Evolutionary conservation across 257 asterid species (phyloP), one percentile per base, ranked within the genome.

Genomic region (Solanum lycopersicoides): DNA sequence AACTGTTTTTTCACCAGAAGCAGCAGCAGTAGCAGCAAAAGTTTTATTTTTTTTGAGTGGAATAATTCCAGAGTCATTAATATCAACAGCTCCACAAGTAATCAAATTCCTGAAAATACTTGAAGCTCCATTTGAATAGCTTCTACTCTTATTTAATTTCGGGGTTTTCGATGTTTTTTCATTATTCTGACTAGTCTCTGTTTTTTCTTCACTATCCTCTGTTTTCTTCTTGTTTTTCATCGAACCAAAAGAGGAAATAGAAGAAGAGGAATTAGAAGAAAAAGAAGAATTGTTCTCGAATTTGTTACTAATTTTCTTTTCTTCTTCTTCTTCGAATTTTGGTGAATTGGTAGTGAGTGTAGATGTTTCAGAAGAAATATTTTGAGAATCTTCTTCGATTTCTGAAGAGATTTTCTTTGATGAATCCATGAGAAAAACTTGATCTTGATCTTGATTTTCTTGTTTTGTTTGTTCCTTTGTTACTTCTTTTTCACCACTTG

Each of bases 341-440:
- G 84, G 88, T 0, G 94, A 92, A 25, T 92, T 95, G 12, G 91
- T 94, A 0, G 97, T 94, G 66, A 93, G 6, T 4, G 98, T 93
- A 69, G 98, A 96, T 77, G 96, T 79, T 12, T 83, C 34, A 37
- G 68, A 15, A n/a, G 75, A 13, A 20, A 88, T 41, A n/a, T 82
- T 85, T 0, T 89, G 95, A 18, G 96, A 93, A 71, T 94, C 97
- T 76, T 93, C 93, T 83, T 94, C 95, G 76, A 94, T 97, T 87
- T 94, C 95, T 16, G 89, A 89, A 1, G 95, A 86, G 2, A 92
- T 88, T 74, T 93, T 93, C 65, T 89, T 89, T 2, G 94, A 82
- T 80, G 90, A 87, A 42, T 88, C 86, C 63, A 86, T 65, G 50
- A 90, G 86, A 15, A 90, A 68, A 86, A 91, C 92, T 41, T 39